Base-by-base conservation (phyloP, 1,139 yeast genomes). In the Meyerozyma sp. region DNA sequence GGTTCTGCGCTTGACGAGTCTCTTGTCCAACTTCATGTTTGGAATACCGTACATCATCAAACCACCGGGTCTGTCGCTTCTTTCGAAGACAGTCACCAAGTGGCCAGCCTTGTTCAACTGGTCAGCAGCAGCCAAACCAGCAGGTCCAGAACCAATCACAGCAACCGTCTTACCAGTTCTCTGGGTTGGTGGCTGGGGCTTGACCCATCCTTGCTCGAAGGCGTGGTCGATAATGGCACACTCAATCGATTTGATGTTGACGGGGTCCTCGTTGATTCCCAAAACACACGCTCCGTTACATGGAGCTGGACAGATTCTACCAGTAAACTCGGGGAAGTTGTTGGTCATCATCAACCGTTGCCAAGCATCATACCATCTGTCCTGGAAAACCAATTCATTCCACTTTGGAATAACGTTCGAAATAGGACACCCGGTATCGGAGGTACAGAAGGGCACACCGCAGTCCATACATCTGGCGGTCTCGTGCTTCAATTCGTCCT, bases 391-490 rank as follows among this genome's bases (percentile, higher is more conserved):
- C 57, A 93, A 79, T 64, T 91, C 98, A 64, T 93, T 93, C 94
- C 97, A 93, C 69, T 91, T 91, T 53, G 98, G 98, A 73, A 93
- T 93, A 55, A 91, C 83, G 67, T 93, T 93, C 47, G 98, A 90
- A 54, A 93, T 86, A 47, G 98, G 98, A 72, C 98, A 93, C 49
- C 98, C 98, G 41, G 96, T 86, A 65, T 93, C 98, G 37, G 96
- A 85, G 61, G 94, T 95, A 75, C 98, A 93, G 80, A 91, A 93
- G 48, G 98, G 98, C 57, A 93, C 95, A 73, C 98, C 98, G 75
- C 98, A 93, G 69, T 93, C 98, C 96, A 93, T 93, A 78, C 98
- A 93, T 68, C 98, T 82, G n/a, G 98, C 97, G 46, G 98, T 88
- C 71, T 93, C 98, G 61, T 77, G 78, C 62, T 83, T 80, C 61